Base-by-base conservation (phyloP, 192 early-diverging fungal genomes). In the Coemansia sp. region DNA sequence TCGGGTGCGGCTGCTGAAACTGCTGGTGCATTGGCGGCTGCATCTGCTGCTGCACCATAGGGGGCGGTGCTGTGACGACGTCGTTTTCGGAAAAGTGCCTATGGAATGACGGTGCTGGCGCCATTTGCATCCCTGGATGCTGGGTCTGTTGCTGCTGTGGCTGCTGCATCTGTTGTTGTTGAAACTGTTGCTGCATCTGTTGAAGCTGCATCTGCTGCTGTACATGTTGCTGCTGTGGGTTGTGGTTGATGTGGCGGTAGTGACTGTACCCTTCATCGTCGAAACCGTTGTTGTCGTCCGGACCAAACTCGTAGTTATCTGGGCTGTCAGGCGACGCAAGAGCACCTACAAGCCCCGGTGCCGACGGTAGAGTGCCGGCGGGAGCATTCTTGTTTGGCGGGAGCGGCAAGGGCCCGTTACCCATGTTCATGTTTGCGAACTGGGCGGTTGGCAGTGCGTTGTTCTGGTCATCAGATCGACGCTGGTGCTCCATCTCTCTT, bases 221-320 rank as follows among this genome's bases (percentile, higher is more conserved):
- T 2, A 43, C 40, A 1, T 43, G 40, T 43, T 43, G 40, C 40
- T 48, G 53, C 31, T 35, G 46, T 12, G 55, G 66, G 16, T 43
- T 23, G 18, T 56, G 43, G 69, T 63, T 68, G 40, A 68, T 23
- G 39, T 69, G 67, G 51, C 62, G 69, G 64, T 81, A 81, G 64
- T 81, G 73, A 40, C 69, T 69, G 42, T 57, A 71, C 25, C 69
- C 70, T n/a, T 74, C 66, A 31, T 60, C 64, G 69, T 81, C 78
- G 49, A 81, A 81, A 2, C 78, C 78, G 49, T 66, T 75, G 53
- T 71, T 67, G 48, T 68, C 66, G 26, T 75, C 78, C 10, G 71
- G 57, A 28, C 68, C 77, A 71, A 80, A 71, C 18, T 63, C 68
- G 26, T 61, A 68, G 42, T 71, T 68, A 1, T 40, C 69, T 3